These are phyloP conservation scores for Penicilliopsis zonata DNA, from an alignment of 495 filamentous ascomycete species.

Conservation along the genomic window DNA sequence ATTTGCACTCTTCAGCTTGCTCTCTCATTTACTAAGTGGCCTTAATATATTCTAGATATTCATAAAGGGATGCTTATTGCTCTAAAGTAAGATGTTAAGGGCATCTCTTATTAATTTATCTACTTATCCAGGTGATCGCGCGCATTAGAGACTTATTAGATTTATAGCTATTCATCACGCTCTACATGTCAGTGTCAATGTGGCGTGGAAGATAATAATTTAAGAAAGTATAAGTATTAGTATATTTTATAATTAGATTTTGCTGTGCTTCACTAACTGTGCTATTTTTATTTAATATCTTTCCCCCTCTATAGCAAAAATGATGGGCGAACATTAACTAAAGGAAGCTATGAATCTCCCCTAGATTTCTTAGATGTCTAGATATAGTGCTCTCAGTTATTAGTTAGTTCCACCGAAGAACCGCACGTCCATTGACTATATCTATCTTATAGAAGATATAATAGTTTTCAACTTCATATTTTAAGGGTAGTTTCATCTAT, in stretches of 20 bases:
- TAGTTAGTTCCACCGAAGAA: slow-evolving; percentile 7
- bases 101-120: slow-evolving; percentile 22
- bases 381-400: slow-evolving; percentile 9
- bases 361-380: slow-evolving; percentile 8
- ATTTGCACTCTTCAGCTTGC: no score
- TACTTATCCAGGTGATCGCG: slow-evolving; percentile 19
- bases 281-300: slow-evolving; percentile 11
- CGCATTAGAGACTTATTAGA: slow-evolving; percentile 17
- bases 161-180: slow-evolving; percentile 15
- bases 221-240: slow-evolving; percentile 17
- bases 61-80: slow-evolving; percentile 14
- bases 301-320: slow-evolving; percentile 6
- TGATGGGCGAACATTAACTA: slow-evolving; percentile 8
- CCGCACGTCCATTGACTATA: slow-evolving; percentile 5
- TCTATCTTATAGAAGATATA: slow-evolving; percentile 14
- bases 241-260: slow-evolving; percentile 27
- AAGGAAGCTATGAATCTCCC: slow-evolving; percentile 14
- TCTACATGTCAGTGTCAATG: slow-evolving; percentile 21
- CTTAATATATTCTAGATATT: slow-evolving; percentile 6
- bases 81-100: slow-evolving; percentile 16
- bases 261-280: slow-evolving; percentile 23
- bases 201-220: slow-evolving; percentile 23
- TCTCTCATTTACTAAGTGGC: no score
- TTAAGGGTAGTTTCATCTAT: slow-evolving; percentile 11
- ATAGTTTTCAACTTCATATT: slow-evolving; percentile 8